These are phyloP conservation scores for Kazachstania africana DNA, from an alignment of 805 yeast species.

Conservation along the genomic window DNA sequence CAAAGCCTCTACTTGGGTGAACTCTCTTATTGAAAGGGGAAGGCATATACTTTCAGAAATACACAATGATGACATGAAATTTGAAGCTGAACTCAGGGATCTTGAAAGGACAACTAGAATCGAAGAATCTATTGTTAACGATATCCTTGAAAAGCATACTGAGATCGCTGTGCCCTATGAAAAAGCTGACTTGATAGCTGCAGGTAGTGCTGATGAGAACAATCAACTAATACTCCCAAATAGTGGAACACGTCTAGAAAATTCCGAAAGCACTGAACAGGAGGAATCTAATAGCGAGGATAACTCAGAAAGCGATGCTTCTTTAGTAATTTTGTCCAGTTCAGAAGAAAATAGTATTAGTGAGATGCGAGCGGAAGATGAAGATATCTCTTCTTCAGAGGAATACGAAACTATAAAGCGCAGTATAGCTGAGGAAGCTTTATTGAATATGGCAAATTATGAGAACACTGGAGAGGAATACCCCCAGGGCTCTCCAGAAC, in stretches of 20 bases:
- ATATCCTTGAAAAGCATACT: background rate
- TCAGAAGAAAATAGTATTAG: background rate
- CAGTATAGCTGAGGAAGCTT: no score
- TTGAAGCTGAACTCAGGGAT: conserved; percentile 1
- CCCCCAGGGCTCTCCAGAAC: no score
- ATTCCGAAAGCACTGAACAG: conserved; percentile 1
- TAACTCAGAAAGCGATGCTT: background rate
- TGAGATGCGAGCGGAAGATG: background rate
- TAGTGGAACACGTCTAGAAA: background rate
- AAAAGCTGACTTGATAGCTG: background rate
- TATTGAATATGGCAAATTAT: no score
- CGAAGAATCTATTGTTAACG: background rate
- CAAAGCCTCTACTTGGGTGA: background rate
- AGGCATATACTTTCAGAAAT: conserved; percentile 10
- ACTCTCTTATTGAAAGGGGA: conserved; percentile 13
- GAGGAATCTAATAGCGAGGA: background rate
- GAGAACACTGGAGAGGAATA: no score
- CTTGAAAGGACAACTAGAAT: conserved; percentile 3
- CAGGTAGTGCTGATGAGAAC: background rate
- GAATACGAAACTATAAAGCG: no score
- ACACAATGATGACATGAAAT: conserved; percentile 4
- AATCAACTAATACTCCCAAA: background rate
- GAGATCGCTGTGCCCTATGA: no score
- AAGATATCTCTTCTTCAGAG: no score
- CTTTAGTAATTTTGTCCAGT: background rate